phyloP scores from a whole-genome alignment of 768 basidiomycete genomes.

The Phylloporus arenicola region DNA sequence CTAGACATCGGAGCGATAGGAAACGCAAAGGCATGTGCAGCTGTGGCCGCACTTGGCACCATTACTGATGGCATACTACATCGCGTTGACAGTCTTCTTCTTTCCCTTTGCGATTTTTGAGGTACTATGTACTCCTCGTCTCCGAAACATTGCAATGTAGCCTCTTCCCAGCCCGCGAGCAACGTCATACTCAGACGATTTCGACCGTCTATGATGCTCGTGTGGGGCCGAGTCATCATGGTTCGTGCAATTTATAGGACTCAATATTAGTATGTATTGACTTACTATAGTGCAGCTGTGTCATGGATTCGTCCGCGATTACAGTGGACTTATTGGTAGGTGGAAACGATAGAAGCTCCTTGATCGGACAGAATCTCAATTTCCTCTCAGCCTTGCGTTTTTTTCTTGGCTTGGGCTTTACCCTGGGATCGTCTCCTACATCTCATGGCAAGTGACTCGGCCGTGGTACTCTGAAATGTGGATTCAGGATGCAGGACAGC shows the following conservation, averaged over 20 bases:
- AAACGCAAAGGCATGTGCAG: slow-evolving; percentile 56
- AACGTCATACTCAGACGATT: slow-evolving; percentile 56
- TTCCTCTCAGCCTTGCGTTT: slow-evolving; percentile 46
- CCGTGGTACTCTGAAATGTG: background rate
- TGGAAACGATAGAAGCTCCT: background rate
- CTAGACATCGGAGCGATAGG: slow-evolving; percentile 61
- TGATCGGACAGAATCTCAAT: background rate
- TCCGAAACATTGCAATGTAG: background rate
- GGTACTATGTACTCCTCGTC: slow-evolving; percentile 32
- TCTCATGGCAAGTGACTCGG: slow-evolving; percentile 42
- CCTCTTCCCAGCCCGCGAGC: slow-evolving; percentile 46
- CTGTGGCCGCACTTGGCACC: background rate
- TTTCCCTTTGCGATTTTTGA: slow-evolving; percentile 69
- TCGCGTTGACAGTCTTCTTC: slow-evolving; percentile 71
- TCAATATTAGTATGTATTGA: background rate
- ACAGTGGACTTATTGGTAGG: slow-evolving; percentile 57
- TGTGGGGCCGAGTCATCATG: slow-evolving; percentile 35
- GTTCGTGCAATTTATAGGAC: slow-evolving; percentile 30
- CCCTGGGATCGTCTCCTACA: slow-evolving; percentile 54
- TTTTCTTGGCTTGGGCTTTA: slow-evolving; percentile 52
- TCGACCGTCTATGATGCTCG: slow-evolving; percentile 41
- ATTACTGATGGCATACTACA: slow-evolving; percentile 22
- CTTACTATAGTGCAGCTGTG: slow-evolving; percentile 44
- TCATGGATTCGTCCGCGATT: slow-evolving; percentile 58
- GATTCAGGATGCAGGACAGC: slow-evolving; percentile 28